Evolutionary conservation across 1,139 yeast species (phyloP).

Genomic region (Debaryomyces singareniensis): DNA sequence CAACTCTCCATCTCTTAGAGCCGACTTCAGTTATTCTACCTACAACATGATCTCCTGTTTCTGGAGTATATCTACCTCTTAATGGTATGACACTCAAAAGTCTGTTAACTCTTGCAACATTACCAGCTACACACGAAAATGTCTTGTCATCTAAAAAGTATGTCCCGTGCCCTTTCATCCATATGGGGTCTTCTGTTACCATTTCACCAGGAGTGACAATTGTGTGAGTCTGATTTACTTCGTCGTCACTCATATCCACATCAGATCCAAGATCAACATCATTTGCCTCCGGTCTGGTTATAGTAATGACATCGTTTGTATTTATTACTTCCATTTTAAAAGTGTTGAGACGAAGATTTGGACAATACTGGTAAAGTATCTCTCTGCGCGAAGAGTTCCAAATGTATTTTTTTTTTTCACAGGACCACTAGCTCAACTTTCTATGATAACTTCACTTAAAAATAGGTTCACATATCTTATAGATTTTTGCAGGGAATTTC

Average conservation of each 20-base stretch:
- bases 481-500: constrained; percentile 8
- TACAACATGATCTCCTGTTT: constrained; percentile 92
- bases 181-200: constrained; percentile 88
- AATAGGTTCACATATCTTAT: not conserved
- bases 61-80: constrained; percentile 83
- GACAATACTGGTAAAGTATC: not conserved
- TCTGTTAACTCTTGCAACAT: constrained; percentile 78
- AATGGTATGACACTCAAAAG: constrained; percentile 81
- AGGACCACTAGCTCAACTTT: constrained; percentile 2
- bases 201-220: constrained; percentile 95
- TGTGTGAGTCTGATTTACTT: constrained; percentile 11
- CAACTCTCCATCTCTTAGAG: constrained; percentile 92
- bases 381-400: not conserved
- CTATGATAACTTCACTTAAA: not conserved
- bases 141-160: constrained; percentile 68
- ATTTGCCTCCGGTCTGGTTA: constrained; percentile 24
- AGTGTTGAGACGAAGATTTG: not conserved
- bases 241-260: constrained; percentile 28
- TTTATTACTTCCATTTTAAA: constrained; percentile 13
- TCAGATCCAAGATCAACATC: constrained; percentile 18
- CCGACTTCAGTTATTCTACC: constrained; percentile 96
- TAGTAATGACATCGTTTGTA: constrained; percentile 29
- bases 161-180: constrained; percentile 99
- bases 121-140: constrained; percentile 90
- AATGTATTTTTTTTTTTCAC: constrained; percentile 2